These are phyloP conservation scores for Stygiomarasmius scandens DNA, from an alignment of 1,284 basidiomycete genomes.

Conservation along the genomic window DNA sequence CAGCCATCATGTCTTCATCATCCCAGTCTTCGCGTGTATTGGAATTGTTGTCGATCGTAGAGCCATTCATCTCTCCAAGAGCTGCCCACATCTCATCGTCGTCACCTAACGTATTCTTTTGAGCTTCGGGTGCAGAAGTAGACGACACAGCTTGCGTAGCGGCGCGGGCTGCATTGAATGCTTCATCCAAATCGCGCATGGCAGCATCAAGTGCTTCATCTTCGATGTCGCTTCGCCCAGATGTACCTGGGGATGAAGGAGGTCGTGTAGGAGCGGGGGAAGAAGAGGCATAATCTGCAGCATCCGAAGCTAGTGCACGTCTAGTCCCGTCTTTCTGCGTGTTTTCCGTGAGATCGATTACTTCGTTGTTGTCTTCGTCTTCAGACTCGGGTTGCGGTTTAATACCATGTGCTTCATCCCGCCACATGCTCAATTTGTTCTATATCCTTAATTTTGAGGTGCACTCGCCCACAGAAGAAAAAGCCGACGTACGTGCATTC, in stretches of 20 bases:
- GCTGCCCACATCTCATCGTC: slow-evolving; percentile 62
- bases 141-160: background rate
- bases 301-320: slow-evolving; percentile 24
- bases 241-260: slow-evolving; percentile 44
- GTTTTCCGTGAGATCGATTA: slow-evolving; percentile 32
- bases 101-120: slow-evolving; percentile 31
- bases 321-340: slow-evolving; percentile 21
- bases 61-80: slow-evolving; percentile 34
- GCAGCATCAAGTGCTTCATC: slow-evolving; percentile 11
- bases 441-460: slow-evolving; percentile 28
- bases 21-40: background rate
- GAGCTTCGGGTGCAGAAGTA: background rate
- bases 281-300: slow-evolving; percentile 32
- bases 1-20: background rate
- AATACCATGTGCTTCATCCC: slow-evolving; percentile 67
- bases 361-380: slow-evolving; percentile 30
- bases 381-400: slow-evolving; percentile 37
- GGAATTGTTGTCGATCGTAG: slow-evolving; percentile 5
- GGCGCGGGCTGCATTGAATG: background rate
- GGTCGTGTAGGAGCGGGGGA: slow-evolving; percentile 49
- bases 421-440: slow-evolving; percentile 75
- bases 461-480: background rate
- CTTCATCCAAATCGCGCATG: slow-evolving; percentile 4
- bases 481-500: slow-evolving; percentile 69
- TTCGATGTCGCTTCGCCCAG: slow-evolving; percentile 11